Base-by-base conservation (phyloP, 2,329 filamentous ascomycete genomes). In the Ophiocordyceps sinensis region DNA sequence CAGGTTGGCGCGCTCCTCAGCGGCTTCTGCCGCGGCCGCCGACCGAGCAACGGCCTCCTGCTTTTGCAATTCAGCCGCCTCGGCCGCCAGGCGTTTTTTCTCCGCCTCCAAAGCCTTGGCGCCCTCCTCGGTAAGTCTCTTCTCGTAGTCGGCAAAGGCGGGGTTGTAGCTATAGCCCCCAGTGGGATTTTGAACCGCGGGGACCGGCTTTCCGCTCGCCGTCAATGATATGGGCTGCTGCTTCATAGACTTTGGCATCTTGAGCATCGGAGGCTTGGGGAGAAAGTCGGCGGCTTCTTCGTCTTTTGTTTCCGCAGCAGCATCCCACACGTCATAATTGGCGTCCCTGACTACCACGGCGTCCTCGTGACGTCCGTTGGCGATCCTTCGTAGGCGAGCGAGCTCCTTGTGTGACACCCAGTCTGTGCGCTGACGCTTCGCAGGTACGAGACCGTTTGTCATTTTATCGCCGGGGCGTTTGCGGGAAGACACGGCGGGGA, bases 161-260 rank as follows among this genome's bases (percentile, higher is more conserved):
- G 91, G 91, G 58, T 98, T 98, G 66, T 98, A 98, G 52, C 85
- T 94, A 60, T 81, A 85, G 44, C 85, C 87, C 14, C 81, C 85
- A 7, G 78, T 73, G 2, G 91, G 91, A 53, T 79, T 83, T 45
- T 73, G 70, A 1, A 98, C 82, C 3, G 87, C 79, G 1, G 85
- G 83, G 9, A 94, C 68, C 0, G 73, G 61, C 59, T 89, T 94
- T 31, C 87, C 88, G 54, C 72, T 85, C 36, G 82, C 83, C n/a
- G 84, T 74, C 28, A 96, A 72, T 4, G 88, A 86, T 41, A 94
- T 71, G 4, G 91, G 85, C 32, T 82, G 74, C 43, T 82, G 73
- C 52, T 81, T 81, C 49, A 94, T 60, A 0, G 89, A 87, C 40
- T 69, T 67, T 4, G 91, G 91, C 9, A 78, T 77, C 50, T 82